Percentiles rank a stretch among this genome's conserved stretches.
Conservation (phyloP, 1,284 basidiomycete species). For the Pseudozyma sp. region DNA sequence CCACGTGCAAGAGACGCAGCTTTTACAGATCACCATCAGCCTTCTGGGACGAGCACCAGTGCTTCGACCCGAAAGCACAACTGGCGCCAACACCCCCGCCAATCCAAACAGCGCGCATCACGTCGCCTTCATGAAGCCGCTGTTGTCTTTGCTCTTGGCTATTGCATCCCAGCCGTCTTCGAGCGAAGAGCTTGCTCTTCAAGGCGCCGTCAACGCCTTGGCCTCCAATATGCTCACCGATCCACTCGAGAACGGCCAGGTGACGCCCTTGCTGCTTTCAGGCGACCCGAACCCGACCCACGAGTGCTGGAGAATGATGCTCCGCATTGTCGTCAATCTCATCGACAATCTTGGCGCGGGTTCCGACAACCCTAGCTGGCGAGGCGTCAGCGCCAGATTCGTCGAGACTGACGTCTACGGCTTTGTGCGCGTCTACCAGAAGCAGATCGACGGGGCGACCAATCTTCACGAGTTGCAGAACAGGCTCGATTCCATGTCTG, state of each 20-base stretch:
- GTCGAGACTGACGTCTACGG: slow-evolving; percentile 87
- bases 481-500: slow-evolving; percentile 42
- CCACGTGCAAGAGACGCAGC: slow-evolving; percentile 82
- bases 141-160: slow-evolving; percentile 86
- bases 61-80: slow-evolving; percentile 29
- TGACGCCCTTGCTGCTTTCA: slow-evolving; percentile 78
- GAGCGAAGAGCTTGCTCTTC: slow-evolving; percentile 85
- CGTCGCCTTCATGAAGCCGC: slow-evolving; percentile 68
- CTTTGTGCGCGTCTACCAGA: slow-evolving; percentile 84
- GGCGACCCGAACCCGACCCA: slow-evolving; percentile 82
- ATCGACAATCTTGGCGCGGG: slow-evolving; percentile 72
- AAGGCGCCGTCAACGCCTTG: slow-evolving; percentile 83
- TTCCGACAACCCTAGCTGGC: slow-evolving; percentile 33
- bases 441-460: slow-evolving; percentile 81
- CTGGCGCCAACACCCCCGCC: slow-evolving; percentile 9
- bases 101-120: slow-evolving; percentile 42
- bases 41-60: slow-evolving; percentile 75
- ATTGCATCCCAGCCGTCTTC: slow-evolving; percentile 81
- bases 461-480: slow-evolving; percentile 76
- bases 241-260: slow-evolving; percentile 79
- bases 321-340: slow-evolving; percentile 82
- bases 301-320: slow-evolving; percentile 83
- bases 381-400: slow-evolving; percentile 77
- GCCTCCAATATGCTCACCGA: slow-evolving; percentile 83
- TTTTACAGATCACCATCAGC: slow-evolving; percentile 81